Conservation (phyloP, 2,329 filamentous ascomycete species). For the Colletotrichum nymphaeae region DNA sequence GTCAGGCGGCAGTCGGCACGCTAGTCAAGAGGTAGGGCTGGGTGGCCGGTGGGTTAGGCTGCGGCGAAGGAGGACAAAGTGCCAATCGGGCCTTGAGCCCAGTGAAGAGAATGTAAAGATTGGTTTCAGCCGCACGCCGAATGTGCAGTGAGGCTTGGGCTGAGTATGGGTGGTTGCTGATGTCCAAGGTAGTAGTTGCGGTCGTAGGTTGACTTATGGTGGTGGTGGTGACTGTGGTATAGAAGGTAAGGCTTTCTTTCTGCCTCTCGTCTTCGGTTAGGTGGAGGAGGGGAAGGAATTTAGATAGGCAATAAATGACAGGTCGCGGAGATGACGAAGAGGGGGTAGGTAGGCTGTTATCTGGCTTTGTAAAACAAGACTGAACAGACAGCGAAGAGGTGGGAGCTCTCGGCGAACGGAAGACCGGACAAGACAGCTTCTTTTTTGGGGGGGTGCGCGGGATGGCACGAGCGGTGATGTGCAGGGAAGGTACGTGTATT, state of each 20-base stretch:
- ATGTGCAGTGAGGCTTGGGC: conserved; percentile 22
- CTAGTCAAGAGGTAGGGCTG: conserved; percentile 11
- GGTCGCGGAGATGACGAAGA: neutral
- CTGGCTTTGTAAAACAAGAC: conserved; percentile 9
- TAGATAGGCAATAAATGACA: neutral
- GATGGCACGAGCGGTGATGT: conserved; percentile 12
- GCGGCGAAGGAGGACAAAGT: conserved; percentile 24
- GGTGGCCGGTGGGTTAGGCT: conserved; percentile 26
- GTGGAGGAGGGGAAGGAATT: neutral
- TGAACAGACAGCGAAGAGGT: neutral
- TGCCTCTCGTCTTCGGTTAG: too few relatives aligned
- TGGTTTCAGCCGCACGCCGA: conserved; percentile 27
- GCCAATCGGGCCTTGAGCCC: conserved; percentile 19
- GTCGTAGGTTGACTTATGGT: neutral
- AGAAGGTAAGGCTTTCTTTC: neutral
- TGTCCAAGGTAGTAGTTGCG: neutral
- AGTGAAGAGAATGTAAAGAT: conserved; percentile 1
- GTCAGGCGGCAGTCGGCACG: conserved; percentile 34
- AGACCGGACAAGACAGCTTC: neutral
- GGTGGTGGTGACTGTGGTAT: neutral
- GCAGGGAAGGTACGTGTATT: conserved; percentile 12
- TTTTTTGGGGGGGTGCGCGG: conserved; percentile 4
- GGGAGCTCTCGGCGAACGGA: neutral
- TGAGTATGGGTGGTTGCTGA: neutral
- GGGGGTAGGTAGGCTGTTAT: neutral